phyloP scores from a whole-genome alignment of 768 basidiomycete genomes.

The Multifurca ochricompacta region DNA sequence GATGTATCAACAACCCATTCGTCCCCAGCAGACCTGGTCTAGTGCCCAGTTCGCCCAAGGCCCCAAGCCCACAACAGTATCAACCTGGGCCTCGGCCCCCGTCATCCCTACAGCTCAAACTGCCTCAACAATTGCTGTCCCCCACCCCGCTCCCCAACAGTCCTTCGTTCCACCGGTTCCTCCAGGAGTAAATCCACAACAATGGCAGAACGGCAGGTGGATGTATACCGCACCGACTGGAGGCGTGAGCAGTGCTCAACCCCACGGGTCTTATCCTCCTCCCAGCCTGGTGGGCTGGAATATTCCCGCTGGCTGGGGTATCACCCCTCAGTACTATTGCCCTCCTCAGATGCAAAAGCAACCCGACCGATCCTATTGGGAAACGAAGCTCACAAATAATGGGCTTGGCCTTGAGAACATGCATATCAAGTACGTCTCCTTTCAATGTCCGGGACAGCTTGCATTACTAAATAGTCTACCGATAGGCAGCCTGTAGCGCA shows the following conservation, averaged over 20 bases:
- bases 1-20: slow-evolving; percentile 16
- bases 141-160: background rate
- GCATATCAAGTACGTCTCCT: slow-evolving; percentile 48
- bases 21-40: slow-evolving; percentile 14
- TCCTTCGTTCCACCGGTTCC: slow-evolving; percentile 19
- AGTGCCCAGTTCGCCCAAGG: slow-evolving; percentile 8
- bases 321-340: slow-evolving; percentile 32
- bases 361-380: slow-evolving; percentile 60
- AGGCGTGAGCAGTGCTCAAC: background rate
- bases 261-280: slow-evolving; percentile 5
- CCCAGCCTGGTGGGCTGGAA: slow-evolving; percentile 17
- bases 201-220: slow-evolving; percentile 23
- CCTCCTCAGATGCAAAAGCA: slow-evolving; percentile 59
- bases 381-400: slow-evolving; percentile 49
- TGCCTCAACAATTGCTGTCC: background rate
- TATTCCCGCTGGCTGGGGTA: slow-evolving; percentile 18
- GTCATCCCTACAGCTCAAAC: background rate
- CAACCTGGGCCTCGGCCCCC: slow-evolving; percentile 19
- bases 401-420: slow-evolving; percentile 58
- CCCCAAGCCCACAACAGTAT: slow-evolving; percentile 4
- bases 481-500: background rate
- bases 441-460: background rate
- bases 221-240: slow-evolving; percentile 6
- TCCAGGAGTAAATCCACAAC: slow-evolving; percentile 19
- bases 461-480: background rate